Percentiles rank a stretch among this genome's conserved stretches.
Conservation (phyloP, 2,329 filamentous ascomycete species). For the Fusarium keratoplasticum region DNA sequence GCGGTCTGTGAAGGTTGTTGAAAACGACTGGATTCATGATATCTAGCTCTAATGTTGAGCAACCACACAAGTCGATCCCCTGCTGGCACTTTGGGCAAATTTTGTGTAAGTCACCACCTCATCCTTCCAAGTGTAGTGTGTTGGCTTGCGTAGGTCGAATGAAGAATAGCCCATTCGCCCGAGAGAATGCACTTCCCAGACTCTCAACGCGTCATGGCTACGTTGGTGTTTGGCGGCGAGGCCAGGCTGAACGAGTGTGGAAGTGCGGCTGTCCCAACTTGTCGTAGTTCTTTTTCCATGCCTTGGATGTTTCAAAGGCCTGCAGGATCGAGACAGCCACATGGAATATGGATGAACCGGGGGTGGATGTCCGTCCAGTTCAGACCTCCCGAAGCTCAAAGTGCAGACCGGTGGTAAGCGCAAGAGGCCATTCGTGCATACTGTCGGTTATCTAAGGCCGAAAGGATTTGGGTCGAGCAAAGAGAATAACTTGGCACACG, state of each 20-base stretch:
- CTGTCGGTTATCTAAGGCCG: neutral
- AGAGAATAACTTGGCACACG: neutral
- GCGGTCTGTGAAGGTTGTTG: neutral
- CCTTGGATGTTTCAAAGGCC: neutral
- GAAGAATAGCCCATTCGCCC: neutral
- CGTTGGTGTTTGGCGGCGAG: neutral
- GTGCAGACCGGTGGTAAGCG: neutral
- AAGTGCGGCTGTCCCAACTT: neutral
- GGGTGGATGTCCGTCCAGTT: neutral
- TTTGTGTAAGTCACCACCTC: neutral
- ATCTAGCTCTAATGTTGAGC: neutral
- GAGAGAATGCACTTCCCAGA: neutral
- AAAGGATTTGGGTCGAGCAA: neutral
- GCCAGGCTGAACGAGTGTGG: neutral
- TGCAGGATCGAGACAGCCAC: neutral
- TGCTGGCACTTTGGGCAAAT: neutral
- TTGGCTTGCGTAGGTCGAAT: neutral
- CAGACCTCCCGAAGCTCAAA: neutral
- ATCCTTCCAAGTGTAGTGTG: neutral
- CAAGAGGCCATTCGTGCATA: neutral
- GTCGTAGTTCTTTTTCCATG: neutral
- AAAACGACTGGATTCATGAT: neutral
- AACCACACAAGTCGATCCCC: neutral
- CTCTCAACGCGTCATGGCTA: neutral
- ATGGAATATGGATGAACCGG: neutral